A percentile compares a stretch with the other conserved stretches of the same genome.
phyloP scores from a whole-genome alignment of 75 land plant genomes.

The Pinus albicaulis region DNA sequence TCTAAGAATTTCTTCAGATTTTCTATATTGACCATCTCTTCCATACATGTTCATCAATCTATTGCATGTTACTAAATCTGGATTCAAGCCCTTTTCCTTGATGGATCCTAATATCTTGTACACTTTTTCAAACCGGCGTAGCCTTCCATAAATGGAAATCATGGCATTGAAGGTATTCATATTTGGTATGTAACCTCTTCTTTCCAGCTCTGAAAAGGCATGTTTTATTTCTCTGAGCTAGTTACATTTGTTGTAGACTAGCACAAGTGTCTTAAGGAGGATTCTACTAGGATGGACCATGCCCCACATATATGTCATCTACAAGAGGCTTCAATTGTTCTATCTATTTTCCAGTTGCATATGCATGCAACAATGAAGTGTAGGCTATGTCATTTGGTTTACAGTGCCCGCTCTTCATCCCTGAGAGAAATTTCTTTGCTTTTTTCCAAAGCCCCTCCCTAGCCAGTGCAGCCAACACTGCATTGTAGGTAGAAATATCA shows the following conservation, averaged over 20 bases:
- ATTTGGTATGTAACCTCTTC: conserved; percentile 54
- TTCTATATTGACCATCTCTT: conserved; percentile 58
- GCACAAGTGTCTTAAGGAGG: conserved; percentile 64
- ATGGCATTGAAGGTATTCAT: conserved; percentile 73
- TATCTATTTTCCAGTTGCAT: conserved; percentile 66
- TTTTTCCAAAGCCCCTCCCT: conserved; percentile 87
- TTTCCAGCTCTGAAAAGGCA: conserved; percentile 65
- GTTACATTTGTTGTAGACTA: conserved; percentile 69
- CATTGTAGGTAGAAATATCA: conserved; percentile 84
- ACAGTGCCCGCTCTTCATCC: conserved; percentile 59
- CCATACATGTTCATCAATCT: conserved; percentile 87
- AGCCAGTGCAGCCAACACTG: conserved; percentile 79
- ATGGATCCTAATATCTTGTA: conserved; percentile 55
- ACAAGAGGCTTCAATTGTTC: conserved; percentile 40
- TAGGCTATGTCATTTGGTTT: conserved; percentile 77
- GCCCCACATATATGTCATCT: conserved; percentile 64
- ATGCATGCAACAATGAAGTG: conserved; percentile 80
- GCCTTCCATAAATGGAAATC: conserved; percentile 91
- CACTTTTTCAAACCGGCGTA: conserved; percentile 64
- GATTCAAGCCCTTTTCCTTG: conserved; percentile 53
- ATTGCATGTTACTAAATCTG: conserved; percentile 86
- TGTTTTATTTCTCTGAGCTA: conserved; percentile 56
- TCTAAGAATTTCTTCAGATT: conserved; percentile 62
- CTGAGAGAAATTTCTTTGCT: conserved; percentile 63
- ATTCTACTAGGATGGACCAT: conserved; percentile 31